These are phyloP conservation scores for Paspalum notatum DNA, from an alignment of 176 grass and related monocot species.

Conservation along the genomic window DNA sequence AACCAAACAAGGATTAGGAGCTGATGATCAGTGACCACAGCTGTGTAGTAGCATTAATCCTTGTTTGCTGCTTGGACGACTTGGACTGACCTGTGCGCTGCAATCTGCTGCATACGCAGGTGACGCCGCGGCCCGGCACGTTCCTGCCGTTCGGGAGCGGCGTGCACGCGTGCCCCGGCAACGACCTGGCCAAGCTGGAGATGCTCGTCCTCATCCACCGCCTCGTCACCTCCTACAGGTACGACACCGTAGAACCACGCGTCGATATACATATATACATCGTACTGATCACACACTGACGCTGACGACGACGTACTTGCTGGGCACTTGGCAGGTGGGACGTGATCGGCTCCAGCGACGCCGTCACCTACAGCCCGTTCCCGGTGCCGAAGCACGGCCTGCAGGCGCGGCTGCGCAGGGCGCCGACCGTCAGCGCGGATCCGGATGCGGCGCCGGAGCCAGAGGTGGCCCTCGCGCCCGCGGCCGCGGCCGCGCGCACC, in stretches of 20 bases:
- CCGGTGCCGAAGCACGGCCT: slow-evolving; percentile 70
- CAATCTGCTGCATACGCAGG: too few relatives aligned
- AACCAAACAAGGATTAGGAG: too few relatives aligned
- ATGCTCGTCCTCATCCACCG: slow-evolving; percentile 69
- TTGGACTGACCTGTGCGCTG: background rate
- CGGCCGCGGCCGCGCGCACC: too few relatives aligned
- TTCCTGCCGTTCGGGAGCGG: slow-evolving; percentile 74
- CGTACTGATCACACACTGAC: too few relatives aligned
- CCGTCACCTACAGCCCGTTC: slow-evolving; percentile 77
- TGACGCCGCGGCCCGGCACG: slow-evolving; percentile 55
- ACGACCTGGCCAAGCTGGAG: slow-evolving; percentile 78
- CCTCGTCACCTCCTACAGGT: slow-evolving; percentile 71
- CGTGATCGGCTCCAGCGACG: slow-evolving; percentile 43
- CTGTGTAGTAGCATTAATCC: background rate
- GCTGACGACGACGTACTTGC: too few relatives aligned
- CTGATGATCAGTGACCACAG: too few relatives aligned
- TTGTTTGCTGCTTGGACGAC: too few relatives aligned
- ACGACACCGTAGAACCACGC: too few relatives aligned
- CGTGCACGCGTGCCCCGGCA: slow-evolving; percentile 71
- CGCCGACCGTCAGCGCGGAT: background rate
- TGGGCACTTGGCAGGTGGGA: slow-evolving; percentile 83
- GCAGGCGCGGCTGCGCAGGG: slow-evolving; percentile 32
- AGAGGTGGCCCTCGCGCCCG: too few relatives aligned
- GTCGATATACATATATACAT: background rate
- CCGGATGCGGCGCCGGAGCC: too few relatives aligned